Evolutionary conservation across 2,329 filamentous ascomycete genomes (phyloP).

Genomic region (Colletotrichum sp.): DNA sequence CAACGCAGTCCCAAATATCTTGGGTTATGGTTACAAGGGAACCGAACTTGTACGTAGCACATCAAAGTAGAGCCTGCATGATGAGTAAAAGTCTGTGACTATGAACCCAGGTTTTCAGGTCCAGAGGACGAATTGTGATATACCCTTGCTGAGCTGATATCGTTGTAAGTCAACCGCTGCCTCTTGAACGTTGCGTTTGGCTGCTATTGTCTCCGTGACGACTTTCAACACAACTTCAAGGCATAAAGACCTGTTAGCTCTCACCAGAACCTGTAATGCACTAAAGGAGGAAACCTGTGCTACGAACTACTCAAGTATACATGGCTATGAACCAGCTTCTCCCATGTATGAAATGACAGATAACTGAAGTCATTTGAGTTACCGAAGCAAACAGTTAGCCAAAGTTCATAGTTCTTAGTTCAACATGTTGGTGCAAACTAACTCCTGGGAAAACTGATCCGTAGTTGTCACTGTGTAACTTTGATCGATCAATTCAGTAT

Average conservation of each 20-base stretch:
- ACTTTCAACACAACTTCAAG: neutral
- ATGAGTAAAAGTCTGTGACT: neutral
- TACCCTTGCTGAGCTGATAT: neutral
- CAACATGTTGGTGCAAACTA: neutral
- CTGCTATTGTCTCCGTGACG: too few relatives aligned
- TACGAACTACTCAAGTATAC: neutral
- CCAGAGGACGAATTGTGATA: neutral
- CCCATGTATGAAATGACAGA: neutral
- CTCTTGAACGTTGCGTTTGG: too few relatives aligned
- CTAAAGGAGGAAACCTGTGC: neutral
- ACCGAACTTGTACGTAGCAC: rapidly evolving
- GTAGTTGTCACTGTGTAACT: too few relatives aligned
- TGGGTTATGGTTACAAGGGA: neutral
- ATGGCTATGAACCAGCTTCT: neutral
- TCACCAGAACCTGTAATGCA: neutral
- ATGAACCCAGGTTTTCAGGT: neutral
- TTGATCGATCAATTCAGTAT: neutral
- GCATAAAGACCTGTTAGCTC: neutral
- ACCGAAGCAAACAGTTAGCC: rapidly evolving
- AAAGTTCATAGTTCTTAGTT: neutral
- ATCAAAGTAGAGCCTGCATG: neutral
- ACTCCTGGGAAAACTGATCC: neutral
- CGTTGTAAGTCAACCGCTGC: neutral
- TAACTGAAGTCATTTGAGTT: neutral
- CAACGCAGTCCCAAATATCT: neutral